Percentiles rank a stretch among this genome's conserved stretches.
Conservation (phyloP, 495 filamentous ascomycete species). For the Symbiotaphrina buchneri region DNA sequence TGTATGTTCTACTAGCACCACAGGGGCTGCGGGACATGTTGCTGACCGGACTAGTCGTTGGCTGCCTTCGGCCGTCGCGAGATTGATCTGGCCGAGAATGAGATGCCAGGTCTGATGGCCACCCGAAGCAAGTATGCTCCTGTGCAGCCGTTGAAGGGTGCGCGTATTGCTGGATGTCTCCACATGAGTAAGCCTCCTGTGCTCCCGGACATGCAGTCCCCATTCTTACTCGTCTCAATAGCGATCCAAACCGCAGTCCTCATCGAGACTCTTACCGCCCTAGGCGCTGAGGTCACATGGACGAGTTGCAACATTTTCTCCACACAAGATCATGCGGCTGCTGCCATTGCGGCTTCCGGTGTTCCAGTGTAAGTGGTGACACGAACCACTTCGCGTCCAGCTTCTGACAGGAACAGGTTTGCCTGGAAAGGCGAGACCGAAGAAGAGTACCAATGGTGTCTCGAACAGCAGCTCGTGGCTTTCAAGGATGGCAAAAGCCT, state of each 20-base stretch:
- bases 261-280: constrained; percentile 80
- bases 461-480: constrained; percentile 90
- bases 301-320: constrained; percentile 96
- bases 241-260: constrained; percentile 97
- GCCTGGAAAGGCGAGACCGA: constrained; percentile 99
- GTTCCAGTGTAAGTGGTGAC: constrained; percentile 49
- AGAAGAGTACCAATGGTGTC: constrained; percentile 98
- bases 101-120: constrained; percentile 55
- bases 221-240: constrained; percentile 9
- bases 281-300: constrained; percentile 98
- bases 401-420: constrained; percentile 29
- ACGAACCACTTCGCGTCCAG: not conserved
- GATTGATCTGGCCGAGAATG: constrained; percentile 96
- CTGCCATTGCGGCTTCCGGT: constrained; percentile 84
- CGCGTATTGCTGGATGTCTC: constrained; percentile 80
- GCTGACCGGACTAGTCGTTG: constrained; percentile 16
- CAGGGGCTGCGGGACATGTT: not conserved
- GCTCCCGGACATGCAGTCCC: not conserved
- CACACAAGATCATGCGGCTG: constrained; percentile 95
- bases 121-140: constrained; percentile 74
- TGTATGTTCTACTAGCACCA: constrained; percentile 19
- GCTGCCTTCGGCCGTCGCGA: constrained; percentile 97
- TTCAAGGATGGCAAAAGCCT: constrained; percentile 95
- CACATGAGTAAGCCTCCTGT: constrained; percentile 62
- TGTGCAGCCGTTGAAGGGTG: constrained; percentile 84